These are phyloP conservation scores for Lupinus albus DNA, from an alignment of 306 rosid species.

Conservation along the genomic window DNA sequence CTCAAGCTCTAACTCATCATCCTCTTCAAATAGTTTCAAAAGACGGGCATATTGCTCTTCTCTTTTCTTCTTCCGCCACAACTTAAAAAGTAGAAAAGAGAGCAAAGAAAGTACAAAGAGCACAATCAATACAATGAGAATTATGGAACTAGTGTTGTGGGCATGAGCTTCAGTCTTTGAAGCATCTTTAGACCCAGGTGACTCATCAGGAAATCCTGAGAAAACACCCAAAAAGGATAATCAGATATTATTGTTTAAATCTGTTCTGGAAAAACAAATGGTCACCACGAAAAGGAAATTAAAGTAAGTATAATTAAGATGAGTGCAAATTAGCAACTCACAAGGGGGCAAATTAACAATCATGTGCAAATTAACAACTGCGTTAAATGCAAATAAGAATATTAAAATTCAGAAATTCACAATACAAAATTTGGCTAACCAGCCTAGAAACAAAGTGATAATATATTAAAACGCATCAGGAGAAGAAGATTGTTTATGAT, in stretches of 20 bases:
- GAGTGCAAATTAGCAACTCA: background rate
- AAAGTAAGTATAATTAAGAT: background rate
- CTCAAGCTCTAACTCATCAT: constrained; percentile 82
- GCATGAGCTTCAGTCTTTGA: constrained; percentile 32
- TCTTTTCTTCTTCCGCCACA: constrained; percentile 82
- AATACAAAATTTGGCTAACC: background rate
- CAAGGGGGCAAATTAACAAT: no score
- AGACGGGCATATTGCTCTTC: constrained; percentile 82
- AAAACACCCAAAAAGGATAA: constrained; percentile 7
- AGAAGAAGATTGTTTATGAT: background rate
- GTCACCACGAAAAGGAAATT: background rate
- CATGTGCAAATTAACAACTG: background rate
- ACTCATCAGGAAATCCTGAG: constrained; percentile 62
- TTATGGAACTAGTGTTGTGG: constrained; percentile 44
- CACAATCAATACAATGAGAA: constrained; percentile 48
- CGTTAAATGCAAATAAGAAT: constrained; percentile 13
- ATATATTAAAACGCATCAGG: background rate
- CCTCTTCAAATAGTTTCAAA: constrained; percentile 82
- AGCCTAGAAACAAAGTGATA: background rate
- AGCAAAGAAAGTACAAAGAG: constrained; percentile 45
- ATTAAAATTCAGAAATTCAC: background rate
- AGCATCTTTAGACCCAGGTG: constrained; percentile 44
- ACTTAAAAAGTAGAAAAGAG: constrained; percentile 60
- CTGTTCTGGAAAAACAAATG: background rate
- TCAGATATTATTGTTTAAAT: background rate